Base-by-base conservation (phyloP, 768 basidiomycete genomes). In the Russula olivacea region DNA sequence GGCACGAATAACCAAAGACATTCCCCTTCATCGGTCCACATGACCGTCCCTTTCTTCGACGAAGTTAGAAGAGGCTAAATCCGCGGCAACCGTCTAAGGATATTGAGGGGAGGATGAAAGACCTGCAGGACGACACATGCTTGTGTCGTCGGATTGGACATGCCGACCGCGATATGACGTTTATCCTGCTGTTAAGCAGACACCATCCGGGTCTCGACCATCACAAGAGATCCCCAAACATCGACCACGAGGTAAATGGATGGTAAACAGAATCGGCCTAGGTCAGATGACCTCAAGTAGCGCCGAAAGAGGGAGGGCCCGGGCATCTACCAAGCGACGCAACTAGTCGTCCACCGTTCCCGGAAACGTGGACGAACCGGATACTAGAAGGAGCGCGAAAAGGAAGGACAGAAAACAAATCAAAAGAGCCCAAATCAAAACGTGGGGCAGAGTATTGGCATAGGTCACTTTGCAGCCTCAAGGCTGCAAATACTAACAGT, bases 241-340 rank as follows among this genome's bases (percentile, higher is more conserved):
- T 60, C 63, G 43, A 34, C 58, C 63, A 64, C 40, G 63, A 36
- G 63, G 63, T 34, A 36, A 14, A 25, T 28, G 58, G 58, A n/a
- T 23, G 62, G 51, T 30, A 41, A 21, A 28, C 34, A 45, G 51
- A 48, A 38, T 17, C 32, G 19, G 45, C 38, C 49, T 25, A 51
- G 54, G 63, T 64, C 63, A 60, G 48, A 64, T 64, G 63, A 64
- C 53, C 43, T 4, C 40, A 50, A 28, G 48, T 45, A 47, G 63
- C 53, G 63, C 48, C 58, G 32, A 59, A 55, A 41, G 25, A 34
- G 41, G 32, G 36, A 53, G 47, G 52, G 48, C 38, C 15, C 6
- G 56, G 25, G 38, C 47, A 53, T 28, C 34, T 59, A 12, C 53
- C 38, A 12, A 49, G 53, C 45, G 25, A 43, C 28, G 49, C 32